A percentile compares a stretch with the other conserved stretches of the same genome.
phyloP scores from a whole-genome alignment of 1,284 basidiomycete species.

The Limonomyces culmigenus region DNA sequence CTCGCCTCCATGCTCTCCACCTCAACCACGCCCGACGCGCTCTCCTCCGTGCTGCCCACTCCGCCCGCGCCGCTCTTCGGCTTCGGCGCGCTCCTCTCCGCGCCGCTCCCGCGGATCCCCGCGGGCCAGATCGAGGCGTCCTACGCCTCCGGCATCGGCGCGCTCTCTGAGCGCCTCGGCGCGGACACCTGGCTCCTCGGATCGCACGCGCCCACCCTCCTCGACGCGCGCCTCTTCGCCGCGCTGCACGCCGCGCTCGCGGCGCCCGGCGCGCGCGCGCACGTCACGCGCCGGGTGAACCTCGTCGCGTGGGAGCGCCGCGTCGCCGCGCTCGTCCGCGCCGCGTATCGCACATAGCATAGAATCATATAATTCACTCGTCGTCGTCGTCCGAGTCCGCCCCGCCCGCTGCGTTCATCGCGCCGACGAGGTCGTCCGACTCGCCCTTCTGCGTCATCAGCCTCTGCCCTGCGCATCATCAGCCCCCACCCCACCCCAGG shows the following conservation, averaged over 20 bases:
- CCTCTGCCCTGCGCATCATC: constrained; percentile 58
- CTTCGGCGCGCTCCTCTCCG: constrained; percentile 38
- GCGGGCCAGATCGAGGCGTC: constrained; percentile 28
- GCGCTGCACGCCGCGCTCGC: constrained; percentile 53
- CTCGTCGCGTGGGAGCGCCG: constrained; percentile 61
- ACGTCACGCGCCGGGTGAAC: constrained; percentile 52
- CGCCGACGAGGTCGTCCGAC: constrained; percentile 58
- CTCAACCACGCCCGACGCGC: constrained; percentile 15
- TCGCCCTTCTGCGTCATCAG: constrained; percentile 61
- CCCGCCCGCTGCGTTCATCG: constrained; percentile 43
- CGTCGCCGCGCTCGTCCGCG: constrained; percentile 39
- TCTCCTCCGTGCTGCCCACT: constrained; percentile 38
- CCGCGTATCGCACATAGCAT: too few relatives aligned
- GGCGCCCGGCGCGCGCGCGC: constrained; percentile 31
- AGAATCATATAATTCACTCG: too few relatives aligned
- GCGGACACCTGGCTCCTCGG: constrained; percentile 65
- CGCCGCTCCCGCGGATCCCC: constrained; percentile 38
- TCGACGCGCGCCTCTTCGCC: constrained; percentile 66
- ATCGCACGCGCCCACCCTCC: constrained; percentile 53
- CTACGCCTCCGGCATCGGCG: constrained; percentile 53
- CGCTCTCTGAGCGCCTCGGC: constrained; percentile 56
- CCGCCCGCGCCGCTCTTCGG: constrained; percentile 58
- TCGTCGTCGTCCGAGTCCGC: constrained; percentile 35
- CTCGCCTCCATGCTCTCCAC: neutral
- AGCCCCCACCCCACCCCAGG: too few relatives aligned